Base-by-base conservation (phyloP, 1,139 yeast species). In the Hemisphaericaspora xylanilytica region DNA sequence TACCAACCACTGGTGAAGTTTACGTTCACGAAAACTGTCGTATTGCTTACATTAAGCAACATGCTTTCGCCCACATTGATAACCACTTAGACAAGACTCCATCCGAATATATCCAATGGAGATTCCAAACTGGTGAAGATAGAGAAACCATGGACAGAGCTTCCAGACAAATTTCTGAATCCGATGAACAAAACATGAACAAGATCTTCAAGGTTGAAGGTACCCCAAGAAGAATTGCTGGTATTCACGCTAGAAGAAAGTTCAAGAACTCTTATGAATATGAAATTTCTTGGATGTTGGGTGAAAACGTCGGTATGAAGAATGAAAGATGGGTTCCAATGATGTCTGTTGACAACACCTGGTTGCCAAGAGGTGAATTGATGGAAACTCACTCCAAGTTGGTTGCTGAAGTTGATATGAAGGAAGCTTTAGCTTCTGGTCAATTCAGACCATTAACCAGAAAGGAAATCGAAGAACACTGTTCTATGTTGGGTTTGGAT, bases 131-230 rank as follows among this genome's bases (percentile, higher is more conserved):
- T 67, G 98, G 98, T 88, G 98, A 92, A 80, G 98, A 92, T 75
- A 88, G 98, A 80, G 98, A 92, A 81, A 92, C 98, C 75, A 92
- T 92, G 97, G 98, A 92, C 80, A 88, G 97, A 81, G 98, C 98
- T 70, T 88, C 95, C 72, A 88, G 98, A 82, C 94, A 85, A 74
- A 88, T 92, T 69, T 89, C 86, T 68, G 98, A 92, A 77, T 78
- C 80, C 60, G 98, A 92, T 76, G 97, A 90, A 80, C 81, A 83
- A 73, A 87, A 95, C 68, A 92, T 92, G 98, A 89, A 90, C 92
- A 92, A 90, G 83, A 85, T 92, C 75, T 92, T 89, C 90, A 89
- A 86, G 83, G 80, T 92, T 65, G 98, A 92, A 73, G 96, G 97
- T 74, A 81, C 97, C 53, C 89, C 88, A 73, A 90, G 98, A 84